Evolutionary conservation across 768 basidiomycete species (phyloP).

Genomic region (Pleurotus pulmonarius): DNA sequence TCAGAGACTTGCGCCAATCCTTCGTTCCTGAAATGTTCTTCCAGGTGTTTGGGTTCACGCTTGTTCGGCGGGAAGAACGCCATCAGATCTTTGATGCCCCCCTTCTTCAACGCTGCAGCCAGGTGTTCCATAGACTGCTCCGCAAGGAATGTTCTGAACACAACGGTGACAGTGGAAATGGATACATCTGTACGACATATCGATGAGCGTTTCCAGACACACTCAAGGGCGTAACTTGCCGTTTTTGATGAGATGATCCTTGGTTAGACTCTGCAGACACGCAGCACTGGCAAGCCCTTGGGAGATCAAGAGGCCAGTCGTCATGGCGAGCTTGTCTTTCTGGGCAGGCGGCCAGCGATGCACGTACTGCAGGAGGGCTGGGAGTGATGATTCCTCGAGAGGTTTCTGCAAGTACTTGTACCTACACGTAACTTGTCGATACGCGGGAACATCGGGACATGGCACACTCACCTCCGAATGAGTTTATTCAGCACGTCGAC

Average conservation of each 20-base stretch:
- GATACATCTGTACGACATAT: constrained; percentile 57
- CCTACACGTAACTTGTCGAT: constrained; percentile 35
- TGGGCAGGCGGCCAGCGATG: constrained; percentile 77
- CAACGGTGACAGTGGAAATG: constrained; percentile 65
- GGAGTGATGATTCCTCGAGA: constrained; percentile 82
- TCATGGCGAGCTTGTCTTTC: constrained; percentile 79
- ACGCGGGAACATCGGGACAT: background rate
- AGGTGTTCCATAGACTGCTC: constrained; percentile 92
- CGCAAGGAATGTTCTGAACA: constrained; percentile 78
- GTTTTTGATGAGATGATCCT: constrained; percentile 95
- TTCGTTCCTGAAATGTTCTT: constrained; percentile 83
- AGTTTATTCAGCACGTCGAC: constrained; percentile 94
- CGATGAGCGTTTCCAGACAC: background rate
- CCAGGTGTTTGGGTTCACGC: constrained; percentile 68
- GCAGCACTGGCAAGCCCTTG: constrained; percentile 78
- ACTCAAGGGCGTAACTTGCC: constrained; percentile 38
- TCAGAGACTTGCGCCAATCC: constrained; percentile 80
- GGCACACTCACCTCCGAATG: constrained; percentile 70
- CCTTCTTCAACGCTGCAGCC: constrained; percentile 73
- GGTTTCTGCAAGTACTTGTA: constrained; percentile 99
- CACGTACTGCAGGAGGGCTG: constrained; percentile 82
- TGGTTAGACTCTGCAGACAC: constrained; percentile 79
- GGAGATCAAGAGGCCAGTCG: constrained; percentile 78
- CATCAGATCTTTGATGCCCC: constrained; percentile 81
- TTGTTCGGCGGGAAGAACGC: constrained; percentile 86